Conservation (phyloP, 495 filamentous ascomycete species). For the Haplographium delicatum region DNA sequence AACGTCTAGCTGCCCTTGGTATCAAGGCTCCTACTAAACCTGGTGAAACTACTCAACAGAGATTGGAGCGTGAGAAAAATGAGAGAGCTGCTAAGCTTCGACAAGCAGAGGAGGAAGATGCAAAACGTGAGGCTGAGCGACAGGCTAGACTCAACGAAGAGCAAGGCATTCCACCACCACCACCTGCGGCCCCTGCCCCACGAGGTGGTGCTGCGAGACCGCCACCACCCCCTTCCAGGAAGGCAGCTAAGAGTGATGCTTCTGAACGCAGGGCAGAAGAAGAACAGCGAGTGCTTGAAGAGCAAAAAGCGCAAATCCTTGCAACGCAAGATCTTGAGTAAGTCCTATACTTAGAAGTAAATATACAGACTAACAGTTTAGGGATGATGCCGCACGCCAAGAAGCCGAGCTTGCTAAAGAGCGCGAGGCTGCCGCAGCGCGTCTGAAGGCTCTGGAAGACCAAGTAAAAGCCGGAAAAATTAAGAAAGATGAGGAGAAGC, state of each 20-base stretch:
- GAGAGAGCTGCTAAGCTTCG: constrained; percentile 80
- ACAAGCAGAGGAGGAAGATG: constrained; percentile 93
- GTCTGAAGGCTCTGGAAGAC: constrained; percentile 84
- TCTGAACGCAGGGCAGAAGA: constrained; percentile 49
- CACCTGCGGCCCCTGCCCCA: constrained; percentile 38
- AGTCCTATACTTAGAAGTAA: too few species aligned
- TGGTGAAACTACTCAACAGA: constrained; percentile 74
- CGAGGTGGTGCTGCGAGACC: constrained; percentile 63
- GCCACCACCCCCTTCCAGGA: constrained; percentile 80
- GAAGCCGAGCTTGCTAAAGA: constrained; percentile 76
- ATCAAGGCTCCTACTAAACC: constrained; percentile 70
- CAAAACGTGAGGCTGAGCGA: constrained; percentile 80
- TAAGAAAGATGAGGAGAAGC: constrained; percentile 96
- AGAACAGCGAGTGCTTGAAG: constrained; percentile 52
- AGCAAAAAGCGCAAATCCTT: constrained; percentile 74
- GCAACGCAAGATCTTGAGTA: constrained; percentile 80
- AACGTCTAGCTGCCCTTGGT: constrained; percentile 88
- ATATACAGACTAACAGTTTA: constrained; percentile 47
- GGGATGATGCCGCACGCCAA: constrained; percentile 68
- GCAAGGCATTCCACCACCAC: constrained; percentile 52
- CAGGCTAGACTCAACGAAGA: constrained; percentile 84
- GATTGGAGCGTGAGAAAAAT: constrained; percentile 80
- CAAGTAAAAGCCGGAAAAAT: constrained; percentile 91
- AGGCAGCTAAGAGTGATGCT: constrained; percentile 59
- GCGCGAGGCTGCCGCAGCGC: constrained; percentile 73